Conservation (phyloP, 371 early-diverging fungal genomes). For the Coemansia sp. region DNA sequence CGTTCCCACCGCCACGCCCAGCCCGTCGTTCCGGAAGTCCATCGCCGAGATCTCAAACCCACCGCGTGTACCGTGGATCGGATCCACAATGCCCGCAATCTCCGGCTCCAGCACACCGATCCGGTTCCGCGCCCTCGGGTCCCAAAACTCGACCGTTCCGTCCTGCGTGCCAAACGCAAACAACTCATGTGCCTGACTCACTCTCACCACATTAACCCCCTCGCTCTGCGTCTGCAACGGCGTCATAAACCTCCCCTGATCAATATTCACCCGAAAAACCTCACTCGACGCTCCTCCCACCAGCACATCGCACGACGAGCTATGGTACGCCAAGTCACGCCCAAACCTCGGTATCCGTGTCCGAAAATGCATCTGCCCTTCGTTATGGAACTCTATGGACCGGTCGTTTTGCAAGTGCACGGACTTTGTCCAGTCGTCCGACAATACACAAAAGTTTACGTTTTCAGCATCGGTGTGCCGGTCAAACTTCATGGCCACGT, state of each 20-base stretch:
- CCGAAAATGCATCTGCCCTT: conserved; percentile 92
- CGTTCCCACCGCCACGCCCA: conserved; percentile 88
- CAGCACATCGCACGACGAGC: conserved; percentile 86
- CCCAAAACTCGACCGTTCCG: conserved; percentile 93
- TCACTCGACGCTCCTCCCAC: conserved; percentile 79
- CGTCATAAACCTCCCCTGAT: conserved; percentile 91
- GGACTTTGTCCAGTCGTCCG: conserved; percentile 97
- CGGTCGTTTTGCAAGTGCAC: conserved; percentile 92
- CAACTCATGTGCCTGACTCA: conserved; percentile 91
- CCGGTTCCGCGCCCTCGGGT: conserved; percentile 75
- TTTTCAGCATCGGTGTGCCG: conserved; percentile 95
- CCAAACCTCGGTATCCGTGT: conserved; percentile 97
- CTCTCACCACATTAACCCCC: conserved; percentile 78
- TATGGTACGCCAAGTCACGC: conserved; percentile 89
- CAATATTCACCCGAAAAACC: conserved; percentile 92
- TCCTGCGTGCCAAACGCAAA: conserved; percentile 87
- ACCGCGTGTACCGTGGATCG: conserved; percentile 30
- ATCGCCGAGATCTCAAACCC: conserved; percentile 72
- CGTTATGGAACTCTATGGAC: conserved; percentile 95
- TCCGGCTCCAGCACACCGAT: conserved; percentile 67
- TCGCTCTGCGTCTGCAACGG: conserved; percentile 71
- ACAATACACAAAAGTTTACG: conserved; percentile 84
- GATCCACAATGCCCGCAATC: conserved; percentile 6
- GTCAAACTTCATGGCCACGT: conserved; percentile 96
- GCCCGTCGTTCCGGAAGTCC: conserved; percentile 82